phyloP scores from a whole-genome alignment of 2,329 filamentous ascomycete genomes.

The Chaetomium globosum region DNA sequence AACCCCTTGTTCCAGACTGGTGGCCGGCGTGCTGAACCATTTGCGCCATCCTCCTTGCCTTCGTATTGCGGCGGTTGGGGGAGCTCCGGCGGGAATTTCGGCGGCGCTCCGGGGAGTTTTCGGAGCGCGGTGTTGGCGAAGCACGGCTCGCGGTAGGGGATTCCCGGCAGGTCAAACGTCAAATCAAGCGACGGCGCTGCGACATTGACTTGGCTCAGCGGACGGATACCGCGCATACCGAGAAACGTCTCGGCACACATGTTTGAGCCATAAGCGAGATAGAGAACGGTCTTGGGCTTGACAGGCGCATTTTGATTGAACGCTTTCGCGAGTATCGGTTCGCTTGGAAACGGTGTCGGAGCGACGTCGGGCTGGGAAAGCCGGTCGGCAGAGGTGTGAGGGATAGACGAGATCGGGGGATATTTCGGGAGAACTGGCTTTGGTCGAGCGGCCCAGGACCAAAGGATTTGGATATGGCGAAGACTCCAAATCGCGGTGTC shows the following conservation, averaged over 20 bases:
- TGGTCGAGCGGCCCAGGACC: conserved; percentile 24
- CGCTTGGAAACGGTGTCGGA: conserved; percentile 30
- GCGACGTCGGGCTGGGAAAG: conserved; percentile 41
- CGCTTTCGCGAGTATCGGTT: conserved; percentile 35
- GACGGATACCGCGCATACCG: conserved; percentile 74
- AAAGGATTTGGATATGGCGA: conserved; percentile 29
- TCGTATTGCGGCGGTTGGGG: conserved; percentile 15
- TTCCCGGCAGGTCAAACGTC: conserved; percentile 80
- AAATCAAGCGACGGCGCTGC: conserved; percentile 76
- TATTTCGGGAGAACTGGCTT: conserved; percentile 16
- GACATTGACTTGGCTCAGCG: conserved; percentile 79
- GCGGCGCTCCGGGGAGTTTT: conserved; percentile 49
- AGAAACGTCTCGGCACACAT: conserved; percentile 78
- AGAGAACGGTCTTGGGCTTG: conserved; percentile 61
- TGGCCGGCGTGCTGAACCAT: conserved; percentile 45
- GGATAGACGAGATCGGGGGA: conserved; percentile 40
- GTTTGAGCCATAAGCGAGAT: conserved; percentile 92
- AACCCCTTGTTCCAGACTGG: conserved; percentile 76
- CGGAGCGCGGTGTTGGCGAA: conserved; percentile 79
- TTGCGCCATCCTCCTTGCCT: conserved; percentile 3
- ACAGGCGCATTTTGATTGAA: conserved; percentile 35
- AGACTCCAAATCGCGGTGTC: conserved; percentile 29
- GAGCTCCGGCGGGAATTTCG: conserved; percentile 13
- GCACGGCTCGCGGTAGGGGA: conserved; percentile 88
- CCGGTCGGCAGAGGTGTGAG: conserved; percentile 45